phyloP scores from a whole-genome alignment of 352 stramenopile species.

The Pythium apleroticum region DNA sequence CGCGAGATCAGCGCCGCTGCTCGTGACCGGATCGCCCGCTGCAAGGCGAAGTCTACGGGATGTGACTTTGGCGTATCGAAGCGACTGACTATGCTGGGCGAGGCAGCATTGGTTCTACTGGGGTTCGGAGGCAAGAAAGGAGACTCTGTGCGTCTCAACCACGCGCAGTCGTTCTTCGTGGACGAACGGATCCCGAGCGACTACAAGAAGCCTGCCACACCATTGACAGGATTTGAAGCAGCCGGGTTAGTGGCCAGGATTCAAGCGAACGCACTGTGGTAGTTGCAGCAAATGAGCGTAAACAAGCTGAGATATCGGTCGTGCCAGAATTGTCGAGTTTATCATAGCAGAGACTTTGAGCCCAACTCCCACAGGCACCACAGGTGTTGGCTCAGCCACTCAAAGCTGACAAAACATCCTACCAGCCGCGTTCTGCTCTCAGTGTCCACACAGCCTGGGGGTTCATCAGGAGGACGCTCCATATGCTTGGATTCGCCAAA shows the following conservation, averaged over 20 bases:
- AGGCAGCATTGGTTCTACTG: constrained; percentile 33
- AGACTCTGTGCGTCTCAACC: constrained; percentile 22
- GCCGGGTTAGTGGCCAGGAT: background rate
- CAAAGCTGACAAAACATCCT: no score
- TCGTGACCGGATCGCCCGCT: constrained; percentile 5
- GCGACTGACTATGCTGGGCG: constrained; percentile 24
- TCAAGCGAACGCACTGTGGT: background rate
- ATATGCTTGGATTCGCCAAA: background rate
- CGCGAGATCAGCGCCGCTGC: constrained; percentile 9
- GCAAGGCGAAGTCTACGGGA: constrained; percentile 11
- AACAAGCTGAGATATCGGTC: no score
- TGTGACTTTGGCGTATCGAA: constrained; percentile 18
- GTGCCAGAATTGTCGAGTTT: no score
- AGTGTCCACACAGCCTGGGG: no score
- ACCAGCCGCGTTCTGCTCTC: no score
- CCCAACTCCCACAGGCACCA: no score
- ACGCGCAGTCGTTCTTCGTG: constrained; percentile 30
- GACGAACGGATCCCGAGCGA: constrained; percentile 28
- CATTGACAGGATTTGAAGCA: background rate
- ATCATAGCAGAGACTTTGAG: no score
- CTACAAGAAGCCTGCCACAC: constrained; percentile 21
- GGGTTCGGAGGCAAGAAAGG: constrained; percentile 25
- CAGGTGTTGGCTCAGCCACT: no score
- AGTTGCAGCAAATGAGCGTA: no score
- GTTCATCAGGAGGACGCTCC: no score